These are phyloP conservation scores for Hyaloscypha bicolor DNA, from an alignment of 495 filamentous ascomycete genomes.

Conservation along the genomic window DNA sequence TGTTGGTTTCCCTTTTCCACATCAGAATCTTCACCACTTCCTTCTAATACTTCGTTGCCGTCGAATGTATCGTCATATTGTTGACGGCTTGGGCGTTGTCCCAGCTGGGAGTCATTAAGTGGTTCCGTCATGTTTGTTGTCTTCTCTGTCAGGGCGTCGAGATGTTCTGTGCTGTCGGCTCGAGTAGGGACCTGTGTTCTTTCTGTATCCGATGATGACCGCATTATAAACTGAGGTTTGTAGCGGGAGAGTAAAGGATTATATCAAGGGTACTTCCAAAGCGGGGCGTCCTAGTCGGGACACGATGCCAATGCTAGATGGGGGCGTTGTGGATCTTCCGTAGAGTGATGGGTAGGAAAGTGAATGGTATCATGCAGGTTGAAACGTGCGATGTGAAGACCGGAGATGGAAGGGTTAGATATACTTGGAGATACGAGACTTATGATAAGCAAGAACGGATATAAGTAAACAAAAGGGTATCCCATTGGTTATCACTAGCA, in stretches of 20 bases:
- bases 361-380: not conserved
- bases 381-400: not conserved
- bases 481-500: too few species aligned
- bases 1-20: constrained; percentile 22
- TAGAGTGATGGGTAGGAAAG: not conserved
- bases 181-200: constrained; percentile 20
- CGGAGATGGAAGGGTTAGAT: not conserved
- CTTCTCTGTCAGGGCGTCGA: constrained; percentile 23
- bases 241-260: not conserved
- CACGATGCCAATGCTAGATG: not conserved
- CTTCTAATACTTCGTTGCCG: constrained; percentile 10
- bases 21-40: constrained; percentile 19
- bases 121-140: constrained; percentile 17
- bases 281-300: not conserved
- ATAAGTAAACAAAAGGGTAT: not conserved
- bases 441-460: not conserved
- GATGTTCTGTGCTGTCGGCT: constrained; percentile 12
- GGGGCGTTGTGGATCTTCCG: not conserved
- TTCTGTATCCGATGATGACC: constrained; percentile 23
- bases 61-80: constrained; percentile 18
- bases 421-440: not conserved
- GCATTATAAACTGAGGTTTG: constrained; percentile 7
- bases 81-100: constrained; percentile 1
- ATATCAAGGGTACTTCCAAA: not conserved
- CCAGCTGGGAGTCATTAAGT: not conserved